Base-by-base conservation (phyloP, 2,329 filamentous ascomycete genomes). In the Penicillium sp. region DNA sequence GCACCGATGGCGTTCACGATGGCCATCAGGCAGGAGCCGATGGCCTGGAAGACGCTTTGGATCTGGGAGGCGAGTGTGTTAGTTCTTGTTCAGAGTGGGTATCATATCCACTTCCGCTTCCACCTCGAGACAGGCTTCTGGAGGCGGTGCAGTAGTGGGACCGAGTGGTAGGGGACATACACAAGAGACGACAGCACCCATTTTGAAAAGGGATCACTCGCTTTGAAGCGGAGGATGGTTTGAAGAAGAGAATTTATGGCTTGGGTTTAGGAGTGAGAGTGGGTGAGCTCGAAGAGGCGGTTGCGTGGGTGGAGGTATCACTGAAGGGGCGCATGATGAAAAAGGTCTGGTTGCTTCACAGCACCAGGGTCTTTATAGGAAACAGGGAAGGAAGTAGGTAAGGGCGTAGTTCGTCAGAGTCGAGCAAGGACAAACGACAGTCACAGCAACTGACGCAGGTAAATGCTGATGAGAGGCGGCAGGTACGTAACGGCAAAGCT, bases 161-260 rank as follows among this genome's bases (percentile, higher is more conserved):
- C 20, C 23, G 18, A 30, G 30, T 25, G 11, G 30, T 19, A 16
- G 23, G 23, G 15, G 36, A 78, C 85, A 60, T 86, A 91, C 86
- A 64, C 86, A 90, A 64, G 86, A 90, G 53, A 88, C 75, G 60
- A 93, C 82, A 68, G 84, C 86, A 72, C 87, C 87, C 87, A 93
- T 91, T 54, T 67, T 82, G 68, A 58, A 14, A 7, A 38, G 28
- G 30, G 35, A 27, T 40, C 13, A 33, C 44, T 39, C 13, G 33
- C 30, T 38, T 30, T n/a, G n/a, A 30, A 18, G 30, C 31, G 11
- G 32, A 20, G 20, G 31, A 2, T 28, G 35, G n/a, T n/a, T n/a
- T n/a, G n/a, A n/a, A n/a, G n/a, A n/a, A n/a, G n/a, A 18, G 34
- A 26, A 40, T 35, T 48, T 33, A 40, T 35, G 43, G 46, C 39